These are phyloP conservation scores for Ophiostoma ulmi DNA, from an alignment of 2,329 filamentous ascomycete genomes.

Conservation along the genomic window DNA sequence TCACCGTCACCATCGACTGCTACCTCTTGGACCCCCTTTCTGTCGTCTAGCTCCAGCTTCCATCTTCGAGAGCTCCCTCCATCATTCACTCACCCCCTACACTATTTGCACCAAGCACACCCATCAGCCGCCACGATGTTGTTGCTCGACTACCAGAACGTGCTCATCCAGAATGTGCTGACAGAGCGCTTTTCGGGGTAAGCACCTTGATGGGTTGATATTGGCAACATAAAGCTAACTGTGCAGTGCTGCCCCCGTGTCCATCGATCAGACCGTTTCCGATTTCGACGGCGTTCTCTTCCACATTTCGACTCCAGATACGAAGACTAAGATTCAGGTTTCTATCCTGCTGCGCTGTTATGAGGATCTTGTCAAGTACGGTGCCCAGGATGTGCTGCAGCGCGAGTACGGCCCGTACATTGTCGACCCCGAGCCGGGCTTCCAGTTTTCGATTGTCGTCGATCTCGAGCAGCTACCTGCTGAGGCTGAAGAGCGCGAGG, in stretches of 20 bases:
- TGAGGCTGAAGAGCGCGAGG: constrained; percentile 74
- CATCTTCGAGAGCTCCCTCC: background rate
- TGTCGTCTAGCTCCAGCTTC: background rate
- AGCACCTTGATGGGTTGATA: constrained; percentile 27
- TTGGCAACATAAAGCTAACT: constrained; percentile 14
- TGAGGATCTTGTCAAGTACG: constrained; percentile 85
- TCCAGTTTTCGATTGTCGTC: constrained; percentile 89
- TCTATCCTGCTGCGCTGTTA: constrained; percentile 95
- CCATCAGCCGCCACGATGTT: constrained; percentile 56
- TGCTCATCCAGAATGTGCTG: constrained; percentile 91
- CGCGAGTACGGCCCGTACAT: constrained; percentile 94
- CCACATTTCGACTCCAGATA: constrained; percentile 93
- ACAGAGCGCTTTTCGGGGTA: constrained; percentile 91
- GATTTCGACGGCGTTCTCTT: constrained; percentile 99
- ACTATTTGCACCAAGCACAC: constrained; percentile 11
- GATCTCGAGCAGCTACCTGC: constrained; percentile 83
- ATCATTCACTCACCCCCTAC: background rate
- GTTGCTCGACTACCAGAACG: constrained; percentile 98
- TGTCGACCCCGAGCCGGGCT: constrained; percentile 78
- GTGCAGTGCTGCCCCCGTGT: constrained; percentile 71
- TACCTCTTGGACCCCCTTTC: background rate
- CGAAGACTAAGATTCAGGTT: constrained; percentile 88
- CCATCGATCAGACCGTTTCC: constrained; percentile 96
- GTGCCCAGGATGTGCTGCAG: constrained; percentile 83
- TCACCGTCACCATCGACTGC: background rate